Evolutionary conservation across 768 basidiomycete species (phyloP), one percentile per base, ranked within the genome.

Genomic region (Lactifluus volemus): DNA sequence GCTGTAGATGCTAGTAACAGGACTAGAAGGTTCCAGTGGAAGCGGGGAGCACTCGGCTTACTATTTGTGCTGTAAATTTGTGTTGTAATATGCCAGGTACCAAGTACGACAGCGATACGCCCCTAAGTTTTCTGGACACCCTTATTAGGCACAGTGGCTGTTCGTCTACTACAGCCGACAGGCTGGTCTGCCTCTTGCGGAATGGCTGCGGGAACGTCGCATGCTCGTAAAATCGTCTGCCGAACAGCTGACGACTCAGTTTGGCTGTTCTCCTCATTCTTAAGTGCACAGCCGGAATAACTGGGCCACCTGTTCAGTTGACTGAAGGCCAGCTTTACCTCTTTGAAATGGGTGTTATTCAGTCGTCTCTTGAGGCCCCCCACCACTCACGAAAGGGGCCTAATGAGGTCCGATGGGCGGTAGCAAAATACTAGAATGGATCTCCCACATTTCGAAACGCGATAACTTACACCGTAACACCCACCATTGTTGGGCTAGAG

Each of bases 311-410:
- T 8, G 64, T 67, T n/a, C 61, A 62, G 58, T 19, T 54, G 51
- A 5, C 21, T 66, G n/a, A 61, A 69, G n/a, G 70, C 71, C 50
- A 60, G 60, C 41, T 64, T 56, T 14, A 60, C 67, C 5, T 66
- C 70, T 21, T 25, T 71, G 25, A 67, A 68, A 68, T 68, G 68
- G 67, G 68, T 67, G 47, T 14, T 21, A 9, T 5, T 60, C 53
- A 5, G 44, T 45, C 36, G 10, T 11, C 36, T 38, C 25, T 41
- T 17, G 14, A 21, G 38, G 25, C 25, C 25, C 25, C 1, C 25
- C 25, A 25, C 1, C 25, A 25, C 25, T 2, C 25, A 25, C 25
- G 25, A 25, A 25, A 25, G 25, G 2, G 25, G 25, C 25, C 25
- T 25, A 25, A 25, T 25, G 25, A 25, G 25, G 41, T 32, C 3